These are phyloP conservation scores for Mycena amicta DNA, from an alignment of 768 basidiomycete species.

Conservation along the genomic window DNA sequence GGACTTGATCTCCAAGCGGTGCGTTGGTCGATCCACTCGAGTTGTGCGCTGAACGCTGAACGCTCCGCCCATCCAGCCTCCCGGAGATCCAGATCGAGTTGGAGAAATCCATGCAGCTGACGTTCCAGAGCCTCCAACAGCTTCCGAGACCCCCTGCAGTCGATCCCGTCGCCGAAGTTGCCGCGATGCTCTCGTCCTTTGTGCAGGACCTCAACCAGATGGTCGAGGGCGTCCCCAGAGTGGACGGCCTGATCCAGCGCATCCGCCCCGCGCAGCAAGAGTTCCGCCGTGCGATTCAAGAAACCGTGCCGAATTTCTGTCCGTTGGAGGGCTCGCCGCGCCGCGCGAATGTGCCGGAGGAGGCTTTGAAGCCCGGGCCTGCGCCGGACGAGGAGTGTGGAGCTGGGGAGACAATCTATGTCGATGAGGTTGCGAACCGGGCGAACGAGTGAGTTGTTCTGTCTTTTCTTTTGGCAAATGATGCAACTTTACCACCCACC, in stretches of 20 bases:
- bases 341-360: too few species aligned
- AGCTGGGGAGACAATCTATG: slow-evolving; percentile 25
- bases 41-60: neutral
- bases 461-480: neutral
- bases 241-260: slow-evolving; percentile 59
- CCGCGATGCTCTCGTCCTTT: slow-evolving; percentile 50
- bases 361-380: neutral
- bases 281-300: slow-evolving; percentile 51
- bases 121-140: slow-evolving; percentile 31
- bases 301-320: slow-evolving; percentile 58
- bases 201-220: slow-evolving; percentile 42
- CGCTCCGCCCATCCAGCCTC: slow-evolving; percentile 42
- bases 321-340: too few species aligned
- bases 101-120: slow-evolving; percentile 41
- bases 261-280: slow-evolving; percentile 49
- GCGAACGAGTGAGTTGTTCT: slow-evolving; percentile 22
- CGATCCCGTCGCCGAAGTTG: slow-evolving; percentile 58
- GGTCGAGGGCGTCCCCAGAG: slow-evolving; percentile 57
- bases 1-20: slow-evolving; percentile 64
- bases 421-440: slow-evolving; percentile 29
- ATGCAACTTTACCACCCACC: neutral
- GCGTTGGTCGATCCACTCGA: slow-evolving; percentile 5
- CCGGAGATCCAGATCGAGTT: slow-evolving; percentile 64
- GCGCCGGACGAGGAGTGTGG: neutral
- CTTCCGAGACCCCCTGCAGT: slow-evolving; percentile 54